Evolutionary conservation across 352 stramenopile species (phyloP).

Genomic region (Globisporangium iwayamae): DNA sequence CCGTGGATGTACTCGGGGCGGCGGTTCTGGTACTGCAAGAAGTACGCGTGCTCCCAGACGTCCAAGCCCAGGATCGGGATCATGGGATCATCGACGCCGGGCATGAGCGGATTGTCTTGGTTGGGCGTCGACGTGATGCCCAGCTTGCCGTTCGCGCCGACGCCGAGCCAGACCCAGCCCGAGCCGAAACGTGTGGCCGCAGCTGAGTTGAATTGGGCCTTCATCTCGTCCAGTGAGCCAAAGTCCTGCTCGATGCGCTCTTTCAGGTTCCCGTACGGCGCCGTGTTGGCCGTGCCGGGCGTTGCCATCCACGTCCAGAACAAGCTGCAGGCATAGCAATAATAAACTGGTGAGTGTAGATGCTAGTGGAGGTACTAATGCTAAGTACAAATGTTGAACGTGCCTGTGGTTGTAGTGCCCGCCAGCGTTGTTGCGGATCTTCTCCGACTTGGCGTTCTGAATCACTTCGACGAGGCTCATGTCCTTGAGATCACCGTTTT

Average conservation of each 20-base stretch:
- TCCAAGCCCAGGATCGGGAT: constrained; percentile 94
- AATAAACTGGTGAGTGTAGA: no score
- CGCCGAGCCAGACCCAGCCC: constrained; percentile 56
- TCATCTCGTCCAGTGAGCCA: constrained; percentile 65
- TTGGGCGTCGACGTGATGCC: constrained; percentile 95
- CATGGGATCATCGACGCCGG: constrained; percentile 63
- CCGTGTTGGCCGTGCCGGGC: constrained; percentile 31
- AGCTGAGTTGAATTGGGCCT: constrained; percentile 48
- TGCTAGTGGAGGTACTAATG: not conserved
- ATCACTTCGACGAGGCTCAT: constrained; percentile 32
- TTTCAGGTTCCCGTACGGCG: constrained; percentile 38
- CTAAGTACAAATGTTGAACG: not conserved
- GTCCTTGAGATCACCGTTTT: constrained; percentile 10
- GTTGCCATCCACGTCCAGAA: constrained; percentile 78
- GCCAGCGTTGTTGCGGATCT: constrained; percentile 39
- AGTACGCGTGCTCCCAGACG: constrained; percentile 96
- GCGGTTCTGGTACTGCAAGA: constrained; percentile 90
- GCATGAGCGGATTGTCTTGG: constrained; percentile 92
- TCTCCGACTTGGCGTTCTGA: constrained; percentile 27
- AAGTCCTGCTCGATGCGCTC: constrained; percentile 59
- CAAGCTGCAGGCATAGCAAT: constrained; percentile 28
- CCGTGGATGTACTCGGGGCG: constrained; percentile 87
- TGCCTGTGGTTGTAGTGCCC: constrained; percentile 38
- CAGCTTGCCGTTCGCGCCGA: constrained; percentile 77
- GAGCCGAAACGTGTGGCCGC: constrained; percentile 59